Evolutionary conservation across 2,329 filamentous ascomycete genomes (phyloP).

Genomic region (Venturia asperata): DNA sequence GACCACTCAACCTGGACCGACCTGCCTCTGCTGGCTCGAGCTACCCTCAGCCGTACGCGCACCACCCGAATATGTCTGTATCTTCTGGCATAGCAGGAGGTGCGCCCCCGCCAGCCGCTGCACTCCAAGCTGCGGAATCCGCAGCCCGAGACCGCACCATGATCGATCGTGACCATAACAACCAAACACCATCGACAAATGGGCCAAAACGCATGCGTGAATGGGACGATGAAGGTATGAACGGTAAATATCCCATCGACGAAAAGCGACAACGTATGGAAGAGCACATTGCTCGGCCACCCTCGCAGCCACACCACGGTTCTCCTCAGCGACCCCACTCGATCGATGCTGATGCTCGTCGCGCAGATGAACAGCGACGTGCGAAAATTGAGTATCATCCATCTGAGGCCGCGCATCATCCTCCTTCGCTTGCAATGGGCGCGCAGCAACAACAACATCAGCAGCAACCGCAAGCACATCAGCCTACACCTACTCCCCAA

Average conservation of each 20-base stretch:
- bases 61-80: conserved; percentile 58
- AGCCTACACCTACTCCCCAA: conserved; percentile 35
- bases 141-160: conserved; percentile 40
- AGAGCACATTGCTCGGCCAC: conserved; percentile 62
- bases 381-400: conserved; percentile 78
- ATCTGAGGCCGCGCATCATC: conserved; percentile 85
- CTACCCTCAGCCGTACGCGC: conserved; percentile 73
- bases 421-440: conserved; percentile 52
- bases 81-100: conserved; percentile 59
- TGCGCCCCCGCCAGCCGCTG: conserved; percentile 58
- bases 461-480: neutral
- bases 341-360: conserved; percentile 55
- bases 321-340: conserved; percentile 47
- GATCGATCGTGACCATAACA: conserved; percentile 53
- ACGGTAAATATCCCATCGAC: conserved; percentile 74
- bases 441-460: conserved; percentile 34
- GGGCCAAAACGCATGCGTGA: conserved; percentile 80
- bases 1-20: conserved; percentile 66
- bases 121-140: conserved; percentile 60
- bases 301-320: conserved; percentile 3
- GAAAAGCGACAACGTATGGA: conserved; percentile 82
- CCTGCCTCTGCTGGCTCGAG: conserved; percentile 86
- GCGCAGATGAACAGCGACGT: conserved; percentile 58
- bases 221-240: conserved; percentile 69
- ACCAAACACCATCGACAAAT: conserved; percentile 59